Evolutionary conservation across 305 asterid genomes (phyloP).

Genomic region (Stenogyne calaminthoides): DNA sequence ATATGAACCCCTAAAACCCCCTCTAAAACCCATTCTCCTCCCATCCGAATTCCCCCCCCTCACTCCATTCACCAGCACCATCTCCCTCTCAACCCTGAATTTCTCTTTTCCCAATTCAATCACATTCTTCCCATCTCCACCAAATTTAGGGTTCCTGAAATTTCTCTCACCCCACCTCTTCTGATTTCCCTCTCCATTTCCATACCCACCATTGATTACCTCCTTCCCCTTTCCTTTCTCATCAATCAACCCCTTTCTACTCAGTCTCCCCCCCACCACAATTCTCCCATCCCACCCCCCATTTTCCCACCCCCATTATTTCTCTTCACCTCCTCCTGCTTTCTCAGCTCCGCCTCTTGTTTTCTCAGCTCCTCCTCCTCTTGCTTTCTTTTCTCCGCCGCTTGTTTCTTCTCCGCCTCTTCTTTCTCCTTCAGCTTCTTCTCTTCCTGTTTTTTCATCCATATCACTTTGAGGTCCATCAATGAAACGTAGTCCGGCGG

Average conservation of each 20-base stretch:
- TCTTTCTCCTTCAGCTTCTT: slow-evolving; percentile 28
- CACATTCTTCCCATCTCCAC: slow-evolving; percentile 15
- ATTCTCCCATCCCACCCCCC: slow-evolving; percentile 9
- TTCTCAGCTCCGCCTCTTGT: neutral
- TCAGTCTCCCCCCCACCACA: slow-evolving; percentile 1
- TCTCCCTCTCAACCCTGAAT: slow-evolving; percentile 13
- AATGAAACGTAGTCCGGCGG: slow-evolving; percentile 66
- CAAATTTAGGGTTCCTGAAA: neutral
- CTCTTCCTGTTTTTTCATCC: slow-evolving; percentile 47
- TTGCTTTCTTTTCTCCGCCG: neutral
- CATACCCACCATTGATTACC: slow-evolving; percentile 16
- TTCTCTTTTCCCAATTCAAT: neutral
- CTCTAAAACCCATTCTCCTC: slow-evolving; percentile 24
- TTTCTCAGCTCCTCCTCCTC: neutral
- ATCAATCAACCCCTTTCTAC: neutral
- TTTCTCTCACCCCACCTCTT: neutral
- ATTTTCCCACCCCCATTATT: slow-evolving; percentile 16
- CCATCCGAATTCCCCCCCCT: slow-evolving; percentile 12
- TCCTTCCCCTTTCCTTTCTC: slow-evolving; percentile 40
- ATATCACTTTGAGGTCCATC: slow-evolving; percentile 52
- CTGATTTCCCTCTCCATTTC: slow-evolving; percentile 1
- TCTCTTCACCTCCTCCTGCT: neutral
- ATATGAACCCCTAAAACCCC: neutral
- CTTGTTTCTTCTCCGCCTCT: slow-evolving; percentile 20
- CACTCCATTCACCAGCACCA: slow-evolving; percentile 22